Evolutionary conservation across 2,329 filamentous ascomycete genomes (phyloP).

Genomic region (Dactylellina drechsleri): DNA sequence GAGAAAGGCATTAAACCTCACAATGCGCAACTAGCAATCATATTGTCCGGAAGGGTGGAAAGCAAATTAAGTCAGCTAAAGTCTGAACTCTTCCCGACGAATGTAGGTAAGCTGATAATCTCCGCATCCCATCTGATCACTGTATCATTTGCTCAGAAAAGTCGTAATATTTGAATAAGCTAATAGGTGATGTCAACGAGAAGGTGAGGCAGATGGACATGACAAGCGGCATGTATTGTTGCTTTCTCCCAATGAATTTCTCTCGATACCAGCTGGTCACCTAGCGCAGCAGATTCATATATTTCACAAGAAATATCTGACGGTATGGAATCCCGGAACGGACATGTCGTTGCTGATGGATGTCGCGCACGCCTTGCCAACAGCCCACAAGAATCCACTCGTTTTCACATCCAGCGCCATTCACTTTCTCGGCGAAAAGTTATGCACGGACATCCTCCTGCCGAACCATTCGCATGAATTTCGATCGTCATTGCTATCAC

Average conservation of each 20-base stretch:
- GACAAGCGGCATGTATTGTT: constrained; percentile 39
- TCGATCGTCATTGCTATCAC: constrained; percentile 57
- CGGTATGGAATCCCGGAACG: constrained; percentile 58
- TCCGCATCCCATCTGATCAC: background rate
- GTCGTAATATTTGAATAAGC: background rate
- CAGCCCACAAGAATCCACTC: constrained; percentile 58
- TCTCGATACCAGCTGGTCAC: constrained; percentile 56
- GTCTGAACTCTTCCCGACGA: constrained; percentile 54
- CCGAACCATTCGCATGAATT: constrained; percentile 56
- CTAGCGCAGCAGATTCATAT: constrained; percentile 59
- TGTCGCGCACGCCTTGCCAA: constrained; percentile 57
- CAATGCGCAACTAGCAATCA: constrained; percentile 57
- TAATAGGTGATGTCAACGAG: background rate
- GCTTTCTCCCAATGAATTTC: constrained; percentile 47
- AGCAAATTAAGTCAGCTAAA: constrained; percentile 41
- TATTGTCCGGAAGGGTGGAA: constrained; percentile 55
- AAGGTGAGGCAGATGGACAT: constrained; percentile 27
- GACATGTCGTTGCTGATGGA: constrained; percentile 59
- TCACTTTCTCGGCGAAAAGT: constrained; percentile 59
- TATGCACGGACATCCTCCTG: constrained; percentile 58
- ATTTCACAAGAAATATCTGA: constrained; percentile 58
- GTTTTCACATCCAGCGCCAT: constrained; percentile 58
- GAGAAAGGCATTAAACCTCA: constrained; percentile 59
- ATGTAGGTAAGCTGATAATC: constrained; percentile 54
- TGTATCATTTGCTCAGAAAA: background rate